phyloP scores from a whole-genome alignment of 1,284 basidiomycete genomes.

The Ganoderma lucidum region DNA sequence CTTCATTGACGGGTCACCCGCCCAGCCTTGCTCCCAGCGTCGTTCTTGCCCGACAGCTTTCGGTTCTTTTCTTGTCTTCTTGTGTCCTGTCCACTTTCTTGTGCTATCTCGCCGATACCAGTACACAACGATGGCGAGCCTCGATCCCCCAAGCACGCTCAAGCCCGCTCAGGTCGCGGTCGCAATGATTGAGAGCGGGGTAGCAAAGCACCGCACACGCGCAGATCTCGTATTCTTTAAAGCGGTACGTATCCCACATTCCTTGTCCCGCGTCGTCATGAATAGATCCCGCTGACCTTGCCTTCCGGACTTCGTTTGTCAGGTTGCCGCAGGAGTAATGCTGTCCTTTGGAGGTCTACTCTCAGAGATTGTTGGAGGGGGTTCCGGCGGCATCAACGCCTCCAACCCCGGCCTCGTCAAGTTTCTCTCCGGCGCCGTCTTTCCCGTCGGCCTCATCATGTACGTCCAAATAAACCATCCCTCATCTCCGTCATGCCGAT shows the following conservation, averaged over 20 bases:
- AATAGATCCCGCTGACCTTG: not conserved
- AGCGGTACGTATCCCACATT: conserved; percentile 54
- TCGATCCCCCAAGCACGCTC: conserved; percentile 59
- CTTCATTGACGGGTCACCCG: conserved; percentile 1
- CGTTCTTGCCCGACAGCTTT: not conserved
- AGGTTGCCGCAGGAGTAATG: conserved; percentile 76
- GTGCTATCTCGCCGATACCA: not conserved
- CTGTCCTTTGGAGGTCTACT: conserved; percentile 77
- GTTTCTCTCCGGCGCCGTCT: conserved; percentile 69
- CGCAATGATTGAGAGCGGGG: conserved; percentile 61
- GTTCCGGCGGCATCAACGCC: conserved; percentile 56
- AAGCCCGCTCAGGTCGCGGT: conserved; percentile 66
- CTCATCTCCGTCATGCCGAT: not conserved
- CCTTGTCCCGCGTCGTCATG: not conserved
- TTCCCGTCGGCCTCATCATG: conserved; percentile 81
- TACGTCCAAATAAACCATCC: conserved; percentile 41
- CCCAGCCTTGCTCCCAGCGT: not conserved
- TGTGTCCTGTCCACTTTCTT: not conserved
- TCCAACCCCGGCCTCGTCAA: conserved; percentile 74
- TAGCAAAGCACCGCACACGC: conserved; percentile 69
- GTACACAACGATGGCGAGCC: conserved; percentile 31
- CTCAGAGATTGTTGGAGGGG: conserved; percentile 66
- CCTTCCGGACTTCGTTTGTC: not conserved
- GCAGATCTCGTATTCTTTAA: conserved; percentile 70
- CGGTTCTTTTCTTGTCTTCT: not conserved